A percentile compares a stretch with the other conserved stretches of the same genome.
Evolutionary conservation across 1,284 basidiomycete genomes (phyloP).

Genomic region (Ustilago curta): DNA sequence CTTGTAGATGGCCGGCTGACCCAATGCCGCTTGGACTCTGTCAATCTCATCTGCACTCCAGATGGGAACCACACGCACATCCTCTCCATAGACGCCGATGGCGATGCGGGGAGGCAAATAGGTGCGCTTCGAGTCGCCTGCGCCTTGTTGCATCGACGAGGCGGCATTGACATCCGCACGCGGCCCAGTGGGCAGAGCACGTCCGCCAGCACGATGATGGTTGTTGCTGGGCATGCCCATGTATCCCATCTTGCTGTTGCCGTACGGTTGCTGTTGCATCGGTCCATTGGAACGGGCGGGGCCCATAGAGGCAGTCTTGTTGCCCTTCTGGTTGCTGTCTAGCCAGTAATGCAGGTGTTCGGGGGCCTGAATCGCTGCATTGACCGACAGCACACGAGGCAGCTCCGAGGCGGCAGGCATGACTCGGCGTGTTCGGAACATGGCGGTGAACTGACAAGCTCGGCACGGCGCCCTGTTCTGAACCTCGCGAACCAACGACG

Average conservation of each 20-base stretch:
- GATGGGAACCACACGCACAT: constrained; percentile 45
- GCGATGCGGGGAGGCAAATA: constrained; percentile 70
- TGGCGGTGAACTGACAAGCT: constrained; percentile 73
- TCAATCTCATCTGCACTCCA: constrained; percentile 36
- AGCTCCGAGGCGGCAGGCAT: constrained; percentile 74
- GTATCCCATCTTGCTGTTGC: constrained; percentile 22
- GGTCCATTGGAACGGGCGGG: constrained; percentile 4
- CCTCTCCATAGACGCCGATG: constrained; percentile 49
- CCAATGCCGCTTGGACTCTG: constrained; percentile 23
- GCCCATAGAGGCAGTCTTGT: constrained; percentile 8
- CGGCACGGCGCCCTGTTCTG: constrained; percentile 87
- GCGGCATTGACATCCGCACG: constrained; percentile 13
- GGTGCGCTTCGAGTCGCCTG: constrained; percentile 65
- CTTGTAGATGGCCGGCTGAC: constrained; percentile 72
- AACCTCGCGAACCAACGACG: constrained; percentile 83
- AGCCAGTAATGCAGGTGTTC: constrained; percentile 84
- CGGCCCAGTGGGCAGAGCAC: constrained; percentile 17
- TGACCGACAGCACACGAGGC: constrained; percentile 88
- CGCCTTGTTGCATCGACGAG: constrained; percentile 1
- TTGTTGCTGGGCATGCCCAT: constrained; percentile 25
- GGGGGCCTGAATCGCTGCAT: constrained; percentile 82
- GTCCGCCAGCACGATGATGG: constrained; percentile 17
- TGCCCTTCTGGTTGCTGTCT: constrained; percentile 71
- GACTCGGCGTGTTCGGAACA: constrained; percentile 76
- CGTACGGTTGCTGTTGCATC: constrained; percentile 17